Conservation (phyloP, 768 basidiomycete genomes). For the Rhodocollybia butyracea region DNA sequence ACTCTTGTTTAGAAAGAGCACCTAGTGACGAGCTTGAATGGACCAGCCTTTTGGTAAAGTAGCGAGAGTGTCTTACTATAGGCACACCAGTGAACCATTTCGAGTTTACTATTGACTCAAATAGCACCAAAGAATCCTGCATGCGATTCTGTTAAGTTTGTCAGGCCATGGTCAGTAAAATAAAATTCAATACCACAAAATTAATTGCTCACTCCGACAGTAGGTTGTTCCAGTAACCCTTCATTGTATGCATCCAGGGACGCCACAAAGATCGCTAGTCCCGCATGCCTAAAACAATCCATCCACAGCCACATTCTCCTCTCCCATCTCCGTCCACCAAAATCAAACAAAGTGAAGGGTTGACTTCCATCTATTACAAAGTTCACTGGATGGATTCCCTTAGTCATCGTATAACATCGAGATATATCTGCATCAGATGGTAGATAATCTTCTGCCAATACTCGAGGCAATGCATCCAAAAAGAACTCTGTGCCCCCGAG, state of each 20-base stretch:
- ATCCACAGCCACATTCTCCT: constrained; percentile 86
- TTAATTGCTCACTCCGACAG: constrained; percentile 60
- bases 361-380: constrained; percentile 93
- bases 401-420: constrained; percentile 91
- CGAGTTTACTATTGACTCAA: constrained; percentile 97
- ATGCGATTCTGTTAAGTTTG: constrained; percentile 86
- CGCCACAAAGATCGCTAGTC: constrained; percentile 90
- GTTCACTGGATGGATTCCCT: constrained; percentile 94
- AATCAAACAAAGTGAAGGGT: constrained; percentile 91
- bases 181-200: not conserved
- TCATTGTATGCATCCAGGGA: constrained; percentile 95
- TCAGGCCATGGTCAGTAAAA: too few species aligned
- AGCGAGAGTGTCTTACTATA: constrained; percentile 53
- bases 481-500: not conserved
- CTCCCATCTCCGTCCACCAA: constrained; percentile 83
- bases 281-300: constrained; percentile 90
- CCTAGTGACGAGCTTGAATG: constrained; percentile 39
- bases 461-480: constrained; percentile 41
- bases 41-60: not conserved
- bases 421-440: constrained; percentile 96
- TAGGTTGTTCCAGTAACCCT: constrained; percentile 96
- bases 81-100: constrained; percentile 95
- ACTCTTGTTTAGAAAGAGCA: constrained; percentile 95
- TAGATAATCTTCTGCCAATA: constrained; percentile 94
- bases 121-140: constrained; percentile 93